These are phyloP conservation scores for Climacium dendroides DNA, from an alignment of 225 moss, liverwort and hornwort species.

Conservation along the genomic window DNA sequence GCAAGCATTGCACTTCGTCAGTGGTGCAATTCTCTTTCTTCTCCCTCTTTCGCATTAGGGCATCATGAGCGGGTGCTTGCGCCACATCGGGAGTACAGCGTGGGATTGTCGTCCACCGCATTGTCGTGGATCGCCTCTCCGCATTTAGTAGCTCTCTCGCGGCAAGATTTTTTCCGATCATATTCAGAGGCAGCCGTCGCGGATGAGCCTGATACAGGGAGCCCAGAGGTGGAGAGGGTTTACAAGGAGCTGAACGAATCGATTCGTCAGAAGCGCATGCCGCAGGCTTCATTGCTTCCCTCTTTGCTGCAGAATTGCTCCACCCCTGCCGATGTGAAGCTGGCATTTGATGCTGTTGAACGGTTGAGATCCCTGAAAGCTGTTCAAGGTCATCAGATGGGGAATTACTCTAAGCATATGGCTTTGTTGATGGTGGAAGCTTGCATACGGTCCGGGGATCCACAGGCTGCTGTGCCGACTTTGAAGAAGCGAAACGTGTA, in stretches of 20 bases:
- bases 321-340: conserved; percentile 46
- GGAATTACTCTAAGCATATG: conserved; percentile 47
- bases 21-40: background rate
- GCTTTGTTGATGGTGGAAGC: conserved; percentile 65
- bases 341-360: conserved; percentile 57
- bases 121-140: background rate
- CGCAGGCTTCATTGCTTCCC: conserved; percentile 45
- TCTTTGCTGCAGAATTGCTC: conserved; percentile 52
- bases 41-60: background rate
- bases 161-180: background rate
- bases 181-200: conserved; percentile 24
- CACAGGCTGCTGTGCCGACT: conserved; percentile 52
- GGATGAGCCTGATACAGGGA: conserved; percentile 8
- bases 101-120: background rate
- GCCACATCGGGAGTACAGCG: background rate
- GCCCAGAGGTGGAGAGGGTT: conserved; percentile 59
- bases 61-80: background rate
- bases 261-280: conserved; percentile 60
- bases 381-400: conserved; percentile 73
- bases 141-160: background rate
- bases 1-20: conserved; percentile 19
- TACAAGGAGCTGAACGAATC: conserved; percentile 49
- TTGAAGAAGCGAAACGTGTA: conserved; percentile 61
- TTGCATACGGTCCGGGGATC: conserved; percentile 58
- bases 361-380: conserved; percentile 73